Evolutionary conservation across 176 grass and related monocot genomes (phyloP).

Genomic region (Tuctoria greenei): DNA sequence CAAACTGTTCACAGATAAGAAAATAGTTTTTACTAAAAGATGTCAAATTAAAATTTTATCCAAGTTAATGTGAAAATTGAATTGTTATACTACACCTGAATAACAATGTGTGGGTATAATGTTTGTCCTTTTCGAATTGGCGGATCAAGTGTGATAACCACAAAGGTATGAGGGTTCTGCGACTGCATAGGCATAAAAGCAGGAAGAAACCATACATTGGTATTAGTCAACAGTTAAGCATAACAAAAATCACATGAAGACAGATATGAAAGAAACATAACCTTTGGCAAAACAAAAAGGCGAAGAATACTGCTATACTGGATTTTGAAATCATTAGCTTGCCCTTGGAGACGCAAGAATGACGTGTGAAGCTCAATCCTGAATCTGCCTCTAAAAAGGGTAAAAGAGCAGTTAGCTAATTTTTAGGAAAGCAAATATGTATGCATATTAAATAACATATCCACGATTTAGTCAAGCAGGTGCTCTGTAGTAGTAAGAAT

Average conservation of each 20-base stretch:
- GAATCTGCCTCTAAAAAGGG: conserved; percentile 73
- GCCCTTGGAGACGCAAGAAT: conserved; percentile 88
- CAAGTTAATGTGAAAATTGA: conserved; percentile 33
- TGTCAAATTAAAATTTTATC: neutral
- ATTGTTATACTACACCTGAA: conserved; percentile 62
- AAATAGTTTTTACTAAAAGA: conserved; percentile 27
- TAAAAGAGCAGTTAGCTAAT: conserved; percentile 10
- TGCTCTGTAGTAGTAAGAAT: conserved; percentile 9
- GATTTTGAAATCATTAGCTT: conserved; percentile 99
- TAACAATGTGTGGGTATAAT: conserved; percentile 96
- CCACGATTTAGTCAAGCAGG: neutral
- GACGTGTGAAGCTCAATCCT: conserved; percentile 84
- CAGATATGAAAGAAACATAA: conserved; percentile 38
- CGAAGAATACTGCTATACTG: conserved; percentile 91
- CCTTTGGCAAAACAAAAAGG: conserved; percentile 93
- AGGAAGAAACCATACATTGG: conserved; percentile 44
- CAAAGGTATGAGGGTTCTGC: conserved; percentile 94
- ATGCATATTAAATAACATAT: neutral
- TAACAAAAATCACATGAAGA: conserved; percentile 1
- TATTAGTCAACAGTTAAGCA: conserved; percentile 4
- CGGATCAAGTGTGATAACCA: conserved; percentile 90
- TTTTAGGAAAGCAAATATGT: conserved; percentile 15
- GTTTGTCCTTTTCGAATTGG: conserved; percentile 97
- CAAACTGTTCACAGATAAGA: conserved; percentile 57
- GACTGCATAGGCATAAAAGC: conserved; percentile 51